These are phyloP conservation scores for Ramularia endophylla DNA, from an alignment of 2,329 filamentous ascomycete species.

Conservation along the genomic window DNA sequence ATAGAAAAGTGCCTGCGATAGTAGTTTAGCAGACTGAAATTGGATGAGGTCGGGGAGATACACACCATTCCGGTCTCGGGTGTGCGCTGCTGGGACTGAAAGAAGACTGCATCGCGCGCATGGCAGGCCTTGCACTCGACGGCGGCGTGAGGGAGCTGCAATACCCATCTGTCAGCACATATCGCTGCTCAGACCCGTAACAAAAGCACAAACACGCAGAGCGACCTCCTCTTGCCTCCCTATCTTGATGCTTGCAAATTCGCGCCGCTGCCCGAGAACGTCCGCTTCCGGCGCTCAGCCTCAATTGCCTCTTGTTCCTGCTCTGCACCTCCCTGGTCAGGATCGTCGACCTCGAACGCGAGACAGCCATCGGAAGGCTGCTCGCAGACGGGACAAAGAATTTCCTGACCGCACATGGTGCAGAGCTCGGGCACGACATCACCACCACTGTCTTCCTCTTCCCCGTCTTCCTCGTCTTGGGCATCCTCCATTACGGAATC, in stretches of 20 bases:
- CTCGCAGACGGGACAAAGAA: conserved; percentile 50
- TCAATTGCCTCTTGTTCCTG: conserved; percentile 24
- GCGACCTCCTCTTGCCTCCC: conserved; percentile 25
- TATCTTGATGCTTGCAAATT: background rate
- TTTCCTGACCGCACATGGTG: conserved; percentile 53
- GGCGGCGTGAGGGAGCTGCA: conserved; percentile 41
- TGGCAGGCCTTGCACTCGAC: conserved; percentile 79
- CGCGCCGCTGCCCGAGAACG: conserved; percentile 19
- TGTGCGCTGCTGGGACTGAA: conserved; percentile 96
- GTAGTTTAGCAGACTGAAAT: conserved; percentile 12
- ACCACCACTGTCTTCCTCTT: conserved; percentile 18
- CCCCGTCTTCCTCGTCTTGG: conserved; percentile 12
- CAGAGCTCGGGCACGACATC: conserved; percentile 44
- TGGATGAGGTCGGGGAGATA: conserved; percentile 1
- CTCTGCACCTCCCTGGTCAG: conserved; percentile 26
- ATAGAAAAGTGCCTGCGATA: conserved; percentile 44
- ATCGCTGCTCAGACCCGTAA: conserved; percentile 25
- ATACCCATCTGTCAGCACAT: conserved; percentile 30
- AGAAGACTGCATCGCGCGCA: conserved; percentile 91
- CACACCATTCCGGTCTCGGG: conserved; percentile 97
- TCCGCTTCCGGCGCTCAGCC: conserved; percentile 25
- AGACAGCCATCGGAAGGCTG: conserved; percentile 39
- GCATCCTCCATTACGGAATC: conserved; percentile 20
- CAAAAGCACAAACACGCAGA: conserved; percentile 9
- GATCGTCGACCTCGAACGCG: conserved; percentile 39